Evolutionary conservation across 176 grass and related monocot species (phyloP).

Genomic region (Triticum dicoccoides): DNA sequence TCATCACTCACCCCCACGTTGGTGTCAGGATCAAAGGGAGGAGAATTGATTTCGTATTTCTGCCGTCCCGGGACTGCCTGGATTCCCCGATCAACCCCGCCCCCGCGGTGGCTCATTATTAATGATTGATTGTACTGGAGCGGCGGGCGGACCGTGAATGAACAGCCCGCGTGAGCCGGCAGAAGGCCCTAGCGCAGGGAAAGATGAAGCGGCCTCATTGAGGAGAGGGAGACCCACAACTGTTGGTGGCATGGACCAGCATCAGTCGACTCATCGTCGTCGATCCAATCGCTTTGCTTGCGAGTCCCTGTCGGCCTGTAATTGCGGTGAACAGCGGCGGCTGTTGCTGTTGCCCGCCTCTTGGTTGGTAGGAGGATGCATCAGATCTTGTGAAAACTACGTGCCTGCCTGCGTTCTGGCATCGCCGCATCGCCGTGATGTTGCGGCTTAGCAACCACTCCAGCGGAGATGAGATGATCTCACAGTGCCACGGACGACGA

Average conservation of each 20-base stretch:
- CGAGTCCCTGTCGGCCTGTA: constrained; percentile 26
- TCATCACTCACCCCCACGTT: constrained; percentile 41
- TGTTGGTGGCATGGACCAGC: constrained; percentile 33
- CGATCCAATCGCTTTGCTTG: constrained; percentile 33
- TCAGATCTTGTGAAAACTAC: constrained; percentile 31
- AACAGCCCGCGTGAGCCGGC: neutral
- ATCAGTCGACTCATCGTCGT: neutral
- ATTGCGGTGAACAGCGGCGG: constrained; percentile 14
- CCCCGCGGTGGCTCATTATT: constrained; percentile 20
- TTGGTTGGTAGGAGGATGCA: constrained; percentile 21
- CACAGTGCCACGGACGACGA: neutral
- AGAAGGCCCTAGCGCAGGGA: constrained; percentile 5
- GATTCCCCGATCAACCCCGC: neutral
- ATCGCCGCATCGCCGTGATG: neutral
- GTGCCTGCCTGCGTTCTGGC: neutral
- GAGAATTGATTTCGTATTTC: neutral
- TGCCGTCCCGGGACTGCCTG: neutral
- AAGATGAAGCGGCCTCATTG: neutral
- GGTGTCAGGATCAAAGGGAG: constrained; percentile 5
- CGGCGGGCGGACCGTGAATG: neutral
- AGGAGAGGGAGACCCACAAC: constrained; percentile 34
- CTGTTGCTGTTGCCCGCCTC: neutral
- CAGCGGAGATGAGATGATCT: neutral
- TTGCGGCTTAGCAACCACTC: neutral
- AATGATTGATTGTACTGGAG: constrained; percentile 28